These are phyloP conservation scores for Bacterosira constricta DNA, from an alignment of 108 stramenopile genomes.

Conservation along the genomic window DNA sequence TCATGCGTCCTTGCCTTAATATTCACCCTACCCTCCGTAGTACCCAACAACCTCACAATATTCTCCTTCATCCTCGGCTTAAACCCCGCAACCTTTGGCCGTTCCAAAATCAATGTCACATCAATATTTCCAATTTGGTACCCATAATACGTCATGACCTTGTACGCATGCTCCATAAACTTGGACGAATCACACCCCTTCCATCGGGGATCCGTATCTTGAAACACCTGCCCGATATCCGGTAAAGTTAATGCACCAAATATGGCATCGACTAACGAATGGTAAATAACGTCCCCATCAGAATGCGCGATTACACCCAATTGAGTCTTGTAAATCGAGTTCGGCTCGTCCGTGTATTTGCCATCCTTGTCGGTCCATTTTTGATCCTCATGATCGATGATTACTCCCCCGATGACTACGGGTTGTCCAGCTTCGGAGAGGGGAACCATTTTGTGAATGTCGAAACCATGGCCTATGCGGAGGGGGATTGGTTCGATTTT, in stretches of 20 bases:
- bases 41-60: constrained; percentile 83
- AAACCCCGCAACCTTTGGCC: constrained; percentile 88
- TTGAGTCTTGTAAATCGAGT: constrained; percentile 76
- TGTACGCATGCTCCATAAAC: constrained; percentile 93
- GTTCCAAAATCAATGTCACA: constrained; percentile 88
- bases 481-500: constrained; percentile 81
- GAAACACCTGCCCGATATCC: constrained; percentile 95
- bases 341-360: constrained; percentile 68
- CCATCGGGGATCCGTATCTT: constrained; percentile 95
- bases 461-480: constrained; percentile 95
- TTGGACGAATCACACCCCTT: constrained; percentile 91
- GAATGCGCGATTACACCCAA: constrained; percentile 93
- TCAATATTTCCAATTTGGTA: constrained; percentile 91
- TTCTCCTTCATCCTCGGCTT: constrained; percentile 95
- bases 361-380: constrained; percentile 88
- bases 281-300: constrained; percentile 96
- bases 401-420: constrained; percentile 90
- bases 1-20: constrained; percentile 97
- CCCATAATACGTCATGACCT: constrained; percentile 82
- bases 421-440: constrained; percentile 88
- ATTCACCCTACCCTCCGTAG: constrained; percentile 89
- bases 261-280: constrained; percentile 93
- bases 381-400: constrained; percentile 79
- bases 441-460: constrained; percentile 95
- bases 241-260: constrained; percentile 90